These are phyloP conservation scores for Pichia sp. DNA, from an alignment of 1,139 yeast species.

Conservation along the genomic window DNA sequence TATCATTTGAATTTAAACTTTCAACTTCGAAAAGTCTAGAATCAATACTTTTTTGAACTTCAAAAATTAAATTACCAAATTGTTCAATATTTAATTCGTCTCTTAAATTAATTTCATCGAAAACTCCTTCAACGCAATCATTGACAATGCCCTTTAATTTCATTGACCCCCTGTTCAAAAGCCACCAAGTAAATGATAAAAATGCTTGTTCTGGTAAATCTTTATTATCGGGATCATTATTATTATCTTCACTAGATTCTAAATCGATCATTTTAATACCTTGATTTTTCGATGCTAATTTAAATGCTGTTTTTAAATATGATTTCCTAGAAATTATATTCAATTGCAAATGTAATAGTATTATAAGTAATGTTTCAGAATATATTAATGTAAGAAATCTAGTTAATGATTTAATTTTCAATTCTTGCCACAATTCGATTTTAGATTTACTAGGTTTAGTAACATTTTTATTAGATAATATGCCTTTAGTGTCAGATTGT, in stretches of 20 bases:
- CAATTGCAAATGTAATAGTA: slow-evolving; percentile 77
- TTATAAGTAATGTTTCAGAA: slow-evolving; percentile 58
- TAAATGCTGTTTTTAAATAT: slow-evolving; percentile 72
- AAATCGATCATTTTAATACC: slow-evolving; percentile 22
- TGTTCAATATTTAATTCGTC: slow-evolving; percentile 60
- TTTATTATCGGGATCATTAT: slow-evolving; percentile 33
- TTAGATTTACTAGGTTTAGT: slow-evolving; percentile 41
- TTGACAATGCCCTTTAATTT: slow-evolving; percentile 50
- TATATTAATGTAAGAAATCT: slow-evolving; percentile 69
- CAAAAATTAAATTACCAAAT: slow-evolving; percentile 44
- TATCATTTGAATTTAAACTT: too few species aligned
- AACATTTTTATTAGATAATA: too few species aligned
- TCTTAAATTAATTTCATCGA: slow-evolving; percentile 62
- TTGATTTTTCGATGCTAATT: slow-evolving; percentile 44
- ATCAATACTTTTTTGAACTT: slow-evolving; percentile 34
- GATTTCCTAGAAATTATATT: slow-evolving; percentile 84
- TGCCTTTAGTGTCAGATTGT: neutral
- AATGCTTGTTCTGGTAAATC: slow-evolving; percentile 69
- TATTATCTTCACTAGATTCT: slow-evolving; percentile 15
- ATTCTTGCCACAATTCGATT: slow-evolving; percentile 77
- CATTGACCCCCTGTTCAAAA: slow-evolving; percentile 79
- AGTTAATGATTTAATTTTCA: slow-evolving; percentile 69
- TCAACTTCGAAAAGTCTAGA: slow-evolving; percentile 6
- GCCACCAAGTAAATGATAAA: slow-evolving; percentile 90
- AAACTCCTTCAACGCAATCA: slow-evolving; percentile 52